Evolutionary conservation across 495 filamentous ascomycete genomes (phyloP).

Genomic region (Penicillium flavigenum): DNA sequence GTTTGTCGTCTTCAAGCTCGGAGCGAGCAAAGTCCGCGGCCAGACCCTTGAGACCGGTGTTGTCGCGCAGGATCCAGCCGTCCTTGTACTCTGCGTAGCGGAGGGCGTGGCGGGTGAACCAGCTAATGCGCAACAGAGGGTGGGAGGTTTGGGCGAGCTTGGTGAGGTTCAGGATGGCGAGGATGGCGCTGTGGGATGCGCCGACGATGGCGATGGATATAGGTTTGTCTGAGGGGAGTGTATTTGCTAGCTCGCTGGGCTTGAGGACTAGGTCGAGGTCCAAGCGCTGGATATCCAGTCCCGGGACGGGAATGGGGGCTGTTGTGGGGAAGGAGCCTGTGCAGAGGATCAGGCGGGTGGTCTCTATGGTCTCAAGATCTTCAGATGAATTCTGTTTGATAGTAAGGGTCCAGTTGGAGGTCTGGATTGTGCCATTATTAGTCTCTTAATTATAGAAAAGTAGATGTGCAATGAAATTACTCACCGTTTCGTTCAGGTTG

Average conservation of each 20-base stretch:
- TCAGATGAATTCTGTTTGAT: slow-evolving; percentile 33
- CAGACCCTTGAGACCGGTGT: slow-evolving; percentile 61
- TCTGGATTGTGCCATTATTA: slow-evolving; percentile 13
- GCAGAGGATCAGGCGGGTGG: slow-evolving; percentile 54
- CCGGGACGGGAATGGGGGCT: slow-evolving; percentile 39
- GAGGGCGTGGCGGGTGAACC: slow-evolving; percentile 60
- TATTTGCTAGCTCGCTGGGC: slow-evolving; percentile 47
- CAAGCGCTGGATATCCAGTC: slow-evolving; percentile 36
- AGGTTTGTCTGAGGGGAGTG: slow-evolving; percentile 37
- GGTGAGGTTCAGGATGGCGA: slow-evolving; percentile 59
- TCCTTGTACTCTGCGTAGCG: slow-evolving; percentile 61
- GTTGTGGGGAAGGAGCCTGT: slow-evolving; percentile 55
- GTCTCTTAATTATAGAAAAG: slow-evolving; percentile 1
- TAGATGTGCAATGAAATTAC: slow-evolving; percentile 11
- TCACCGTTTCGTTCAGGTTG: slow-evolving; percentile 33
- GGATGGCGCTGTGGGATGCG: slow-evolving; percentile 61
- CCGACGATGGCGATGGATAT: slow-evolving; percentile 55
- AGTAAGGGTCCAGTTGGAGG: slow-evolving; percentile 46
- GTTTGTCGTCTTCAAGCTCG: slow-evolving; percentile 52
- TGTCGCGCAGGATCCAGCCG: slow-evolving; percentile 62
- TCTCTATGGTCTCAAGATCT: slow-evolving; percentile 35
- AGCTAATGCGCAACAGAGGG: slow-evolving; percentile 54
- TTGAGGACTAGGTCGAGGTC: slow-evolving; percentile 57
- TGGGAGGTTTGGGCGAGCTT: slow-evolving; percentile 50
- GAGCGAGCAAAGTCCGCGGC: slow-evolving; percentile 58